Conservation (phyloP, 805 yeast species). For the Ogataea neopini region DNA sequence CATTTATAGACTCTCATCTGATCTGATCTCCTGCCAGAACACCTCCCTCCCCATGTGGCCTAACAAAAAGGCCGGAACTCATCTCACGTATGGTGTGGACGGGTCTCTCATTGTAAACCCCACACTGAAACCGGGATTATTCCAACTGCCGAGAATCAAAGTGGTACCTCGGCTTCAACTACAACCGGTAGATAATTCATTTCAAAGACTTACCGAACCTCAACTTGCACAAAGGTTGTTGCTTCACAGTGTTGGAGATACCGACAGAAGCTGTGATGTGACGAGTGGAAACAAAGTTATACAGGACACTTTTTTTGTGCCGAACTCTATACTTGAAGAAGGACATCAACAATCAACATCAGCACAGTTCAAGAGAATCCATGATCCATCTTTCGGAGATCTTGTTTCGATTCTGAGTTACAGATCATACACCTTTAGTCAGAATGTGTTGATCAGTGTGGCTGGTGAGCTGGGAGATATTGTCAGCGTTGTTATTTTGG, state of each 20-base stretch:
- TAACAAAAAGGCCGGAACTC: constrained; percentile 38
- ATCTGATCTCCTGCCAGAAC: neutral
- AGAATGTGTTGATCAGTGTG: constrained; percentile 29
- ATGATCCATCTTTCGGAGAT: constrained; percentile 40
- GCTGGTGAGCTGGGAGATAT: constrained; percentile 37
- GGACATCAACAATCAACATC: constrained; percentile 31
- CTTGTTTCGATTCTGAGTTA: constrained; percentile 20
- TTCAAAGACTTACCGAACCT: constrained; percentile 10
- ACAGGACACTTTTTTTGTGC: constrained; percentile 28
- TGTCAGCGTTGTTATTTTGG: constrained; percentile 30
- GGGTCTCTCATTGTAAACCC: constrained; percentile 30
- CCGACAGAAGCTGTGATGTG: neutral
- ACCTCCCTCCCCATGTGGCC: constrained; percentile 39
- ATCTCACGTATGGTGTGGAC: constrained; percentile 44
- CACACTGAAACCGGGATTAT: neutral
- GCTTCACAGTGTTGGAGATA: neutral
- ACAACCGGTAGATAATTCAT: constrained; percentile 20
- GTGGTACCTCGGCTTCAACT: neutral
- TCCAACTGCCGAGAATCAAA: constrained; percentile 15
- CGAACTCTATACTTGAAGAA: constrained; percentile 27
- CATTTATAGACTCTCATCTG: neutral
- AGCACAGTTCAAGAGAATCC: constrained; percentile 29
- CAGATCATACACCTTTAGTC: neutral
- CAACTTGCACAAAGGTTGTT: constrained; percentile 5
- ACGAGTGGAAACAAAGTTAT: neutral